These are phyloP conservation scores for Podaxis carcinomalis DNA, from an alignment of 768 basidiomycete genomes.

Conservation along the genomic window DNA sequence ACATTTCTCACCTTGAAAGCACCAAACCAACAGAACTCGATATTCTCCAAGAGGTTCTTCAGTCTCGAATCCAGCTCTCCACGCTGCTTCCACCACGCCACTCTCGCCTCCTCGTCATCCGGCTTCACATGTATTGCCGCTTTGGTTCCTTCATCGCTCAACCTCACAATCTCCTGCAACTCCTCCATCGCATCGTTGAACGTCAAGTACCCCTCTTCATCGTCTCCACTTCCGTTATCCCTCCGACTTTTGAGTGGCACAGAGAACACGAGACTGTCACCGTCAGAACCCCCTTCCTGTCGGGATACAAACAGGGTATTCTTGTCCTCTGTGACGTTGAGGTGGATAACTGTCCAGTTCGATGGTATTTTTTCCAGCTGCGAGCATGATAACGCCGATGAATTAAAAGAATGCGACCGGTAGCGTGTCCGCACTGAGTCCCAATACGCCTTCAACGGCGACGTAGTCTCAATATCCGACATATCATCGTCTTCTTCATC, in stretches of 20 bases:
- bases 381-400: slow-evolving; percentile 36
- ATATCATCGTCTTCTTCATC: slow-evolving; percentile 29
- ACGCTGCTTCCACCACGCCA: slow-evolving; percentile 86
- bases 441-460: slow-evolving; percentile 59
- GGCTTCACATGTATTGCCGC: slow-evolving; percentile 67
- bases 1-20: slow-evolving; percentile 81
- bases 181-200: slow-evolving; percentile 73
- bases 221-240: slow-evolving; percentile 63
- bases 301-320: slow-evolving; percentile 82
- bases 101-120: slow-evolving; percentile 59
- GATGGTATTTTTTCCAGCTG: slow-evolving; percentile 50
- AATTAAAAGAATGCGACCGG: slow-evolving; percentile 36
- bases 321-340: slow-evolving; percentile 80
- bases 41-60: slow-evolving; percentile 68
- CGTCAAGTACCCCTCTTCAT: slow-evolving; percentile 66
- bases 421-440: slow-evolving; percentile 51
- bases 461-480: slow-evolving; percentile 14
- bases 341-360: slow-evolving; percentile 81
- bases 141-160: slow-evolving; percentile 74
- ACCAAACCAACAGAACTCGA: slow-evolving; percentile 97
- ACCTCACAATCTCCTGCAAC: slow-evolving; percentile 72
- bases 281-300: slow-evolving; percentile 48
- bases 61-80: slow-evolving; percentile 72
- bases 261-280: slow-evolving; percentile 75
- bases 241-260: slow-evolving; percentile 83